These are phyloP conservation scores for Hypholoma fasciculare DNA, from an alignment of 768 basidiomycete genomes.

Conservation along the genomic window DNA sequence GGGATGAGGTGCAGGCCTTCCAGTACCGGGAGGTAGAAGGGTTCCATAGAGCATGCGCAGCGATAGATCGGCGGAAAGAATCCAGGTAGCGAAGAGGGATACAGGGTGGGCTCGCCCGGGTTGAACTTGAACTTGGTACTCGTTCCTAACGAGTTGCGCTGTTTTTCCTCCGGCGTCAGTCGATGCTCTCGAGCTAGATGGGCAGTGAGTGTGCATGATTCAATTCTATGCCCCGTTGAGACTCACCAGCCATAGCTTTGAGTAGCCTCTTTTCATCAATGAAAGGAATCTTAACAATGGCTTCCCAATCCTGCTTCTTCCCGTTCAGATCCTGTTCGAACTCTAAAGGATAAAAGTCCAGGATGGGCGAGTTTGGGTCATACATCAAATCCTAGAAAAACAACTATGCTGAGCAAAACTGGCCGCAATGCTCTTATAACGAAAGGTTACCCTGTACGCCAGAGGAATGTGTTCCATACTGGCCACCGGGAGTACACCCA, in stretches of 20 bases:
- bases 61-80: slow-evolving; percentile 90
- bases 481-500: slow-evolving; percentile 94
- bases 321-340: slow-evolving; percentile 96
- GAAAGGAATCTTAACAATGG: slow-evolving; percentile 98
- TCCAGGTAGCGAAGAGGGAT: slow-evolving; percentile 91
- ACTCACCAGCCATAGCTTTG: slow-evolving; percentile 77
- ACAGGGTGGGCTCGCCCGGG: slow-evolving; percentile 59
- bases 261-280: slow-evolving; percentile 82
- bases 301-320: slow-evolving; percentile 99
- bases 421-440: not conserved
- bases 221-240: too few species aligned
- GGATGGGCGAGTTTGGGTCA: slow-evolving; percentile 78
- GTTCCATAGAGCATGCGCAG: slow-evolving; percentile 77
- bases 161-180: slow-evolving; percentile 71
- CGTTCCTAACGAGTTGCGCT: slow-evolving; percentile 76
- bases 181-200: slow-evolving; percentile 72
- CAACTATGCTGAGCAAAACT: not conserved
- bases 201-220: not conserved
- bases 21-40: slow-evolving; percentile 88
- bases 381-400: slow-evolving; percentile 81
- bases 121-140: slow-evolving; percentile 80
- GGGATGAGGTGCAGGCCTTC: slow-evolving; percentile 82
- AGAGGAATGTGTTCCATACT: slow-evolving; percentile 85
- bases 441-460: slow-evolving; percentile 70
- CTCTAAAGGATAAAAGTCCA: slow-evolving; percentile 91